A percentile compares a stretch with the other conserved stretches of the same genome.
phyloP scores from a whole-genome alignment of 331 rosid species.

The Prunus yedoensis region DNA sequence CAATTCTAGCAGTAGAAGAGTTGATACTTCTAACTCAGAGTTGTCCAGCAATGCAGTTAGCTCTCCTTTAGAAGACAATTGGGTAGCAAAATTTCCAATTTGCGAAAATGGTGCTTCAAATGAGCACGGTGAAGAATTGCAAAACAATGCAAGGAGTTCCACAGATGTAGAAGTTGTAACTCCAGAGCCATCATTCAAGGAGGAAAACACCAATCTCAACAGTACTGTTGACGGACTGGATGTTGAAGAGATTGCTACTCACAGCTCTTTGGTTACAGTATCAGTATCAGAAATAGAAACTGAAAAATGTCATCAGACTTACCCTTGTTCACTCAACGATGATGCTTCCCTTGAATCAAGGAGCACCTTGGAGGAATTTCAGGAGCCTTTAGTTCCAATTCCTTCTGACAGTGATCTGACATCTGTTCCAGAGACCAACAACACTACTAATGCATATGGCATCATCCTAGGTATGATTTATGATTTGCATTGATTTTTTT shows the following conservation, averaged over 20 bases:
- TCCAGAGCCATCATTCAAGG: constrained; percentile 40
- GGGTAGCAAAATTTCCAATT: constrained; percentile 29
- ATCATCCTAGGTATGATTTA: constrained; percentile 53
- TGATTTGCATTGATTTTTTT: background rate
- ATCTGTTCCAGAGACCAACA: constrained; percentile 39
- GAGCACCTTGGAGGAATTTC: constrained; percentile 35
- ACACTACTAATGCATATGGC: constrained; percentile 39
- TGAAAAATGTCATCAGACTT: constrained; percentile 25
- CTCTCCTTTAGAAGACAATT: constrained; percentile 36
- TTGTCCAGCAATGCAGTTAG: constrained; percentile 23
- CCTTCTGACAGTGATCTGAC: constrained; percentile 41
- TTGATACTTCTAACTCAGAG: constrained; percentile 46
- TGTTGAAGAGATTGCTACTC: constrained; percentile 30
- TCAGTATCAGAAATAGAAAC: constrained; percentile 50
- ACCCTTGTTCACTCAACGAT: constrained; percentile 32
- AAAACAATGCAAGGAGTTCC: constrained; percentile 27
- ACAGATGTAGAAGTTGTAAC: constrained; percentile 39
- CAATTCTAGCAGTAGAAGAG: constrained; percentile 24
- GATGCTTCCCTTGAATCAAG: constrained; percentile 44
- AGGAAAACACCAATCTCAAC: constrained; percentile 37
- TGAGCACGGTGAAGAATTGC: constrained; percentile 39
- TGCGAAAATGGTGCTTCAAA: constrained; percentile 28
- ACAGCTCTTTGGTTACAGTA: constrained; percentile 34
- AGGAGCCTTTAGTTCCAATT: constrained; percentile 37
- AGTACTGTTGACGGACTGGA: constrained; percentile 33